phyloP scores from a whole-genome alignment of 1,139 yeast species.

The Lodderomyces oxycetoniae region DNA sequence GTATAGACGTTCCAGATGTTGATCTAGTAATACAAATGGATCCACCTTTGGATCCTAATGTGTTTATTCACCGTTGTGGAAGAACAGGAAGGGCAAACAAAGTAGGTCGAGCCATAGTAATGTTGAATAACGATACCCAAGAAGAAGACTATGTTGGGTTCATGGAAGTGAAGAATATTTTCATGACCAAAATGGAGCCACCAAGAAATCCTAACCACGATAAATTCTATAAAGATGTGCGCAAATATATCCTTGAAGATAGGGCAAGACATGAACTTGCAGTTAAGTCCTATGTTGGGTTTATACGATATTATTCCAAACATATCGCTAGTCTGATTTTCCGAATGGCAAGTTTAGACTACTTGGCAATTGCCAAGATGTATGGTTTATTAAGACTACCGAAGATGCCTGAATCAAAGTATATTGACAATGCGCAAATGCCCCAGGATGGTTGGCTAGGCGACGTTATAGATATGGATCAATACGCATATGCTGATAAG shows the following conservation, averaged over 20 bases:
- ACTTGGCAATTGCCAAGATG: slow-evolving; percentile 64
- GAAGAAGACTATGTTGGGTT: slow-evolving; percentile 83
- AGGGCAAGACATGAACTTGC: slow-evolving; percentile 79
- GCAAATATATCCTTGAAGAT: slow-evolving; percentile 63
- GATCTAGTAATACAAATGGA: slow-evolving; percentile 84
- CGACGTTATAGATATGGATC: slow-evolving; percentile 57
- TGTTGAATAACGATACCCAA: slow-evolving; percentile 59
- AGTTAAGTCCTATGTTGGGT: slow-evolving; percentile 77
- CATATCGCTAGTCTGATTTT: slow-evolving; percentile 92
- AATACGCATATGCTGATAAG: slow-evolving; percentile 57
- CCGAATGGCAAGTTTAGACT: slow-evolving; percentile 66
- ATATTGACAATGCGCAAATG: slow-evolving; percentile 42
- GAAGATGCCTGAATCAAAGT: slow-evolving; percentile 84
- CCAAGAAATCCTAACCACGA: slow-evolving; percentile 21
- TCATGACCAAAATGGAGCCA: slow-evolving; percentile 37
- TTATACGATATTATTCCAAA: slow-evolving; percentile 75
- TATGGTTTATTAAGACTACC: slow-evolving; percentile 85
- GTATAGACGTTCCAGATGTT: slow-evolving; percentile 88
- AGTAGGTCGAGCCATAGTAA: slow-evolving; percentile 71
- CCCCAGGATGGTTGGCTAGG: slow-evolving; percentile 75
- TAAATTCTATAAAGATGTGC: slow-evolving; percentile 29
- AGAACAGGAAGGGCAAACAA: slow-evolving; percentile 90
- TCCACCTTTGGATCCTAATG: slow-evolving; percentile 88
- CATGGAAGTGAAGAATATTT: slow-evolving; percentile 68
- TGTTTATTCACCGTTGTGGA: slow-evolving; percentile 86